phyloP scores from a whole-genome alignment of 305 asterid species.

The Fraxinus angustifolia region DNA sequence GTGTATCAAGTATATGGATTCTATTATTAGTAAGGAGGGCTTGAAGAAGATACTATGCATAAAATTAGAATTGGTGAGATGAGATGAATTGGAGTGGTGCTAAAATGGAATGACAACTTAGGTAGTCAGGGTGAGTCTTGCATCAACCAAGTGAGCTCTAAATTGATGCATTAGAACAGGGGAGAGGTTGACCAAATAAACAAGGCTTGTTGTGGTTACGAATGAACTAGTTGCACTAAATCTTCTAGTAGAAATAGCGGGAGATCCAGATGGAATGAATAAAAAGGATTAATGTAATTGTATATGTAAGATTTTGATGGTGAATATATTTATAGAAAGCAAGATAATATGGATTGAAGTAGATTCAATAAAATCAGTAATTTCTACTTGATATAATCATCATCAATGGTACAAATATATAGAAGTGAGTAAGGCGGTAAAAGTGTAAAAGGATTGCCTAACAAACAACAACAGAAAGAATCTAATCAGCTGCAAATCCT shows the following conservation, averaged over 20 bases:
- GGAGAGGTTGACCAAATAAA: background rate
- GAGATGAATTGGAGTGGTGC: background rate
- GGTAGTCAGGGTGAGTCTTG: background rate
- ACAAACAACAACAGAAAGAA: too few relatives aligned
- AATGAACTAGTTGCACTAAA: too few relatives aligned
- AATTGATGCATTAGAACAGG: background rate
- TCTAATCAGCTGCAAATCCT: too few relatives aligned
- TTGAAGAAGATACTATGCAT: background rate
- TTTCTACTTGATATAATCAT: too few relatives aligned
- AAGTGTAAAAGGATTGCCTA: too few relatives aligned
- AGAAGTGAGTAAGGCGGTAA: too few relatives aligned
- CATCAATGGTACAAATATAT: too few relatives aligned
- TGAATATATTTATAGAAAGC: too few relatives aligned
- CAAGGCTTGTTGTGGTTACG: background rate
- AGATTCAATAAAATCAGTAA: too few relatives aligned
- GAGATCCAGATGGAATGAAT: background rate
- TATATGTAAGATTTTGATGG: too few relatives aligned
- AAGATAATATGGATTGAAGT: too few relatives aligned
- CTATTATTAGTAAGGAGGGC: background rate
- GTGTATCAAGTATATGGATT: too few relatives aligned
- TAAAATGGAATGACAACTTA: background rate
- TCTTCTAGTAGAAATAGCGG: background rate
- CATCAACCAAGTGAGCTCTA: background rate
- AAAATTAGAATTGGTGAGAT: background rate
- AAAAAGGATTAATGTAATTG: background rate